Evolutionary conservation across 78 protist genomes (phyloP).

Genomic region (Dictyostelium discoideum): DNA sequence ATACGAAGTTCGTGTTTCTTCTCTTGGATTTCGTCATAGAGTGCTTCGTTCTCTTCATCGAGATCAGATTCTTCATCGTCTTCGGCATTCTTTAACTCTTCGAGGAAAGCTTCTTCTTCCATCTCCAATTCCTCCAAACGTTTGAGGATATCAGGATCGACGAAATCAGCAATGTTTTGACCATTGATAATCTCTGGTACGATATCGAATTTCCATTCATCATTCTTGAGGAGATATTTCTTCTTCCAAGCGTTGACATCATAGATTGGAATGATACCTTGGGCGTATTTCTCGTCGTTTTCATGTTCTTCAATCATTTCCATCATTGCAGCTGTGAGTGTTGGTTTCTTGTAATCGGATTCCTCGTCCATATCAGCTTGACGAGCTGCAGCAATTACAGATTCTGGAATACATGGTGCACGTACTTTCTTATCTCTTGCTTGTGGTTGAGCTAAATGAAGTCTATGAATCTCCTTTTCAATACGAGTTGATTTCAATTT

Average conservation of each 20-base stretch:
- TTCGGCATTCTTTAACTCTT: slow-evolving; percentile 29
- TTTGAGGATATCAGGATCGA: slow-evolving; percentile 96
- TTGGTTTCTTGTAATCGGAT: slow-evolving; percentile 32
- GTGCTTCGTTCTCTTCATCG: neutral
- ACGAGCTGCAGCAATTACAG: slow-evolving; percentile 27
- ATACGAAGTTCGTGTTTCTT: slow-evolving; percentile 8
- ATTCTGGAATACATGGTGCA: slow-evolving; percentile 83
- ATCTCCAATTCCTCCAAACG: slow-evolving; percentile 91
- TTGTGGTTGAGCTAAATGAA: slow-evolving; percentile 93
- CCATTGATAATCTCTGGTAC: slow-evolving; percentile 99
- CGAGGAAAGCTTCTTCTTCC: slow-evolving; percentile 89
- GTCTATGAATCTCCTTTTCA: slow-evolving; percentile 61
- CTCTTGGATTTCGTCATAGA: slow-evolving; percentile 5
- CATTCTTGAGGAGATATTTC: slow-evolving; percentile 74
- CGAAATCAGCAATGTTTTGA: slow-evolving; percentile 96
- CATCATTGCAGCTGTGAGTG: slow-evolving; percentile 19
- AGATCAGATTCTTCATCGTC: slow-evolving; percentile 27
- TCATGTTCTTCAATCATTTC: slow-evolving; percentile 41
- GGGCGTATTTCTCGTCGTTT: slow-evolving; percentile 21
- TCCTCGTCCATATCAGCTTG: neutral
- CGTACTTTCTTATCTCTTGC: slow-evolving; percentile 87
- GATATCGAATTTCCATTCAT: slow-evolving; percentile 95
- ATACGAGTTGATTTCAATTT: slow-evolving; percentile 69
- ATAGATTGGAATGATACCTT: slow-evolving; percentile 61
- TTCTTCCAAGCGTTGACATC: slow-evolving; percentile 57